A percentile compares a stretch with the other conserved stretches of the same genome.
Evolutionary conservation across 1,284 basidiomycete species (phyloP).

Genomic region (Apiotrichum akiyoshidainum): DNA sequence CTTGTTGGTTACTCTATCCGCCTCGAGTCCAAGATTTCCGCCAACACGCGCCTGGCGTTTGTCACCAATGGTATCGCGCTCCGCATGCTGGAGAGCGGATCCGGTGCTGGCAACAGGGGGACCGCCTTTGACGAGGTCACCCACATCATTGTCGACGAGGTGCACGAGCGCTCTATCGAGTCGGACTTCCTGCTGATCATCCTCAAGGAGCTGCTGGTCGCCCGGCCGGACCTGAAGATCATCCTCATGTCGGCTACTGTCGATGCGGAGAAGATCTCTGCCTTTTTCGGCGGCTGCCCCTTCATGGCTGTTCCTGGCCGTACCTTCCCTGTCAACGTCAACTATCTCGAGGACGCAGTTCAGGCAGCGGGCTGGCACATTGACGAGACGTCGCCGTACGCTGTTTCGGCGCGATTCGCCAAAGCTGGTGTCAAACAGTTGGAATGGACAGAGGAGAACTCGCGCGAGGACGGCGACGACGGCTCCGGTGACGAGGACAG

Average conservation of each 20-base stretch:
- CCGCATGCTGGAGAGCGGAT: conserved; percentile 78
- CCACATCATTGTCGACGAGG: conserved; percentile 42
- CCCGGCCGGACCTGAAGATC: conserved; percentile 80
- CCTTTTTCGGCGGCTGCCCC: conserved; percentile 87
- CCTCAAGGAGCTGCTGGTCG: conserved; percentile 77
- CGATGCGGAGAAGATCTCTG: conserved; percentile 90
- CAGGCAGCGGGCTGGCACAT: conserved; percentile 83
- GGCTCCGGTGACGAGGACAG: conserved; percentile 47
- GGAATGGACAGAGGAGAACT: conserved; percentile 72
- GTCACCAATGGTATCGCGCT: conserved; percentile 95
- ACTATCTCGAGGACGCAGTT: conserved; percentile 89
- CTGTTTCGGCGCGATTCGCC: conserved; percentile 58
- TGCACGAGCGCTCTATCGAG: conserved; percentile 95
- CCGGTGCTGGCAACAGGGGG: conserved; percentile 64
- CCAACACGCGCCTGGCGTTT: conserved; percentile 75
- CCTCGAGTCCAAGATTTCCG: conserved; percentile 80
- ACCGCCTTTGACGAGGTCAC: conserved; percentile 92
- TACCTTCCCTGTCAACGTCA: conserved; percentile 90
- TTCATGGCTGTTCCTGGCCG: conserved; percentile 86
- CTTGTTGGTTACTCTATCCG: conserved; percentile 95
- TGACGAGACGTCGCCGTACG: conserved; percentile 79
- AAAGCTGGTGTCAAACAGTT: conserved; percentile 48
- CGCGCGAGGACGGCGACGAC: conserved; percentile 60
- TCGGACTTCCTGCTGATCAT: conserved; percentile 97
- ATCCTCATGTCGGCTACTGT: conserved; percentile 98